phyloP scores from a whole-genome alignment of 768 basidiomycete species.

The Pulveroboletus sp. region DNA sequence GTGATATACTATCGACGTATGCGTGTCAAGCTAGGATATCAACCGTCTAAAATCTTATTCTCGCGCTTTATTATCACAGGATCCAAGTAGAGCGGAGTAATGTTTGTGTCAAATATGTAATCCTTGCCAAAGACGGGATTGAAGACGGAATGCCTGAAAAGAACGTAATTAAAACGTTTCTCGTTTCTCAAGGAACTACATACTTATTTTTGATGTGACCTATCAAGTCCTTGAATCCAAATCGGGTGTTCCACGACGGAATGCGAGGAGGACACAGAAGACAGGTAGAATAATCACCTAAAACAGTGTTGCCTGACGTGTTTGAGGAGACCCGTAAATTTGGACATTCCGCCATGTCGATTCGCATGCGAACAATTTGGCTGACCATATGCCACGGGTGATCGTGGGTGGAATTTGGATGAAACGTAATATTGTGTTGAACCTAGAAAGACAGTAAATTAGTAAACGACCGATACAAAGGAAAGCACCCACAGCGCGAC shows the following conservation, averaged over 20 bases:
- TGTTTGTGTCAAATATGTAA: slow-evolving; percentile 19
- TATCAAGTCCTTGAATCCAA: slow-evolving; percentile 14
- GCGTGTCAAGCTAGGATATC: neutral
- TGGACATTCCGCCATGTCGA: neutral
- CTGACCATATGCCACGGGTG: slow-evolving; percentile 10
- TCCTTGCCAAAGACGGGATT: slow-evolving; percentile 15
- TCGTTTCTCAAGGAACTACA: slow-evolving; percentile 3
- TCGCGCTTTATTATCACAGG: slow-evolving; percentile 4
- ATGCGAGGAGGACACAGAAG: slow-evolving; percentile 26
- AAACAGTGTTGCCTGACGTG: neutral
- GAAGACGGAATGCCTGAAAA: slow-evolving; percentile 17
- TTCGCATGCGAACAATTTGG: neutral
- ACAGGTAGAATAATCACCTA: slow-evolving; percentile 21
- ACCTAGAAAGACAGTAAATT: slow-evolving; percentile 13
- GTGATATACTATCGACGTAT: too few species aligned
- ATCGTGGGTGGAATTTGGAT: slow-evolving; percentile 8
- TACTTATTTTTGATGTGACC: slow-evolving; percentile 19
- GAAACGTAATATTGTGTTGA: slow-evolving; percentile 14
- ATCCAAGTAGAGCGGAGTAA: slow-evolving; percentile 17
- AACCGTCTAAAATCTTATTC: neutral
- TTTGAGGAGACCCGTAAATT: neutral
- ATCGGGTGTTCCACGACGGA: slow-evolving; percentile 25
- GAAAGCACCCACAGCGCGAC: slow-evolving; percentile 17
- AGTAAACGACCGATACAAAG: neutral
- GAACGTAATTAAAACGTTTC: neutral